Evolutionary conservation across 176 grass and related monocot genomes (phyloP).

Genomic region (Musa troglodytarum): DNA sequence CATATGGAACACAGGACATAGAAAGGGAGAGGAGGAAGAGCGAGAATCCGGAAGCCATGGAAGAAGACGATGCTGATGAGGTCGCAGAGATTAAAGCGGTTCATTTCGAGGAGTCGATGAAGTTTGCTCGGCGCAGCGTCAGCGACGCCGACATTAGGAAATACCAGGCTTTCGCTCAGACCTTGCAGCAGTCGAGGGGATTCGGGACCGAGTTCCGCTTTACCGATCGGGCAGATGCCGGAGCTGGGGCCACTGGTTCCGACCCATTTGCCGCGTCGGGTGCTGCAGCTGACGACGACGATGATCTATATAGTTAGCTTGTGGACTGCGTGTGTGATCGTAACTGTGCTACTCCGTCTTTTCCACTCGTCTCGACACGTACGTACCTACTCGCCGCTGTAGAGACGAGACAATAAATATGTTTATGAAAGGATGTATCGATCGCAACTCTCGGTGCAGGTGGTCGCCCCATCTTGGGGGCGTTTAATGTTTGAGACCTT

Average conservation of each 20-base stretch:
- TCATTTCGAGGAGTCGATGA: conserved; percentile 66
- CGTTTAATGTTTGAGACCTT: too few species aligned
- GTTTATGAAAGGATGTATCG: too few species aligned
- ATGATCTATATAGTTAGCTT: conserved; percentile 46
- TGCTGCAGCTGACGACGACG: conserved; percentile 29
- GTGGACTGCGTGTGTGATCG: too few species aligned
- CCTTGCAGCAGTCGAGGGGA: conserved; percentile 52
- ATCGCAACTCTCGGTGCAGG: too few species aligned
- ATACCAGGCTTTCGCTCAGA: conserved; percentile 61
- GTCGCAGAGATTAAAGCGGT: conserved; percentile 37
- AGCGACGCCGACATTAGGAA: conserved; percentile 51
- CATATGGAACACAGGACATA: conserved; percentile 22
- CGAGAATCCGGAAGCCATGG: conserved; percentile 26
- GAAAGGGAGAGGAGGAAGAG: conserved; percentile 27
- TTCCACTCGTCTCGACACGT: too few species aligned
- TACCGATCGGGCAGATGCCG: not conserved
- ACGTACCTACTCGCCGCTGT: too few species aligned
- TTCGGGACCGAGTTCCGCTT: conserved; percentile 60
- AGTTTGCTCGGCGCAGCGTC: conserved; percentile 35
- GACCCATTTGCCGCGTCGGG: conserved; percentile 21
- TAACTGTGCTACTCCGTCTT: too few species aligned
- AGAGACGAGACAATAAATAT: too few species aligned
- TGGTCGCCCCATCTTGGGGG: too few species aligned
- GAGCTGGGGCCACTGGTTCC: not conserved
- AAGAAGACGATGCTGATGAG: conserved; percentile 31